A percentile compares a stretch with the other conserved stretches of the same genome.
phyloP scores from a whole-genome alignment of 2,329 filamentous ascomycete species.

The Sporothrix pseudoabietina region DNA sequence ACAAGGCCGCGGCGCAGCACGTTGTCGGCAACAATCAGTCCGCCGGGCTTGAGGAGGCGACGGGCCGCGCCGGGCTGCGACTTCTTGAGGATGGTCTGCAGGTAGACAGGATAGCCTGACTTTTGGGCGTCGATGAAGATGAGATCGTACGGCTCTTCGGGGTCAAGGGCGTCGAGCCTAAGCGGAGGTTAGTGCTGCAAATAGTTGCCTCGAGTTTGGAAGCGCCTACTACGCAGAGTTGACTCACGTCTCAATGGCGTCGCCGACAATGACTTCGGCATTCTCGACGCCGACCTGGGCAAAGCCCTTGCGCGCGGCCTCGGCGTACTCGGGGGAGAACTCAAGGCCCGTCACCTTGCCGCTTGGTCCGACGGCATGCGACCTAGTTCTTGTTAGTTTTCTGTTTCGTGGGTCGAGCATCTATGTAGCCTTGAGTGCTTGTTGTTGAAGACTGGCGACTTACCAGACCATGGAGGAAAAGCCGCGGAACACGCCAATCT shows the following conservation, averaged over 20 bases:
- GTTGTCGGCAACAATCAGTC: constrained; percentile 59
- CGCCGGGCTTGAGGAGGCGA: constrained; percentile 52
- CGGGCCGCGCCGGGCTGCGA: constrained; percentile 45
- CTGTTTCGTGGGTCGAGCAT: neutral
- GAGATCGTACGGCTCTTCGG: constrained; percentile 52
- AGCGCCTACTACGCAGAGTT: neutral
- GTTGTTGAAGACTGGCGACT: neutral
- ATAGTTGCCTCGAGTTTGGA: no score
- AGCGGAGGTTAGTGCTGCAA: neutral
- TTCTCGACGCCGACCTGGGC: constrained; percentile 48
- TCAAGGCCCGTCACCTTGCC: constrained; percentile 51
- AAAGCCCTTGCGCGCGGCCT: constrained; percentile 46
- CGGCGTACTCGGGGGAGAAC: constrained; percentile 49
- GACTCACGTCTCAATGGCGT: constrained; percentile 51
- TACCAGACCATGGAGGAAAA: constrained; percentile 53
- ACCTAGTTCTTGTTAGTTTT: constrained; percentile 25
- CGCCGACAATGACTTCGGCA: constrained; percentile 51
- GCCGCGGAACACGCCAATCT: constrained; percentile 53
- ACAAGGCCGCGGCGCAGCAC: constrained; percentile 54
- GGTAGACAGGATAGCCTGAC: constrained; percentile 53
- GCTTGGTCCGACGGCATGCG: constrained; percentile 49
- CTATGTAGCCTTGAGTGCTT: no score
- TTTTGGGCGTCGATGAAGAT: constrained; percentile 60
- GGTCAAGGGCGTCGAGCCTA: constrained; percentile 42
- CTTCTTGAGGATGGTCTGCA: constrained; percentile 49